A percentile compares a stretch with the other conserved stretches of the same genome.
Conservation (phyloP, 345 rosid genomes). For the Diplotaxis tenuifolia region DNA sequence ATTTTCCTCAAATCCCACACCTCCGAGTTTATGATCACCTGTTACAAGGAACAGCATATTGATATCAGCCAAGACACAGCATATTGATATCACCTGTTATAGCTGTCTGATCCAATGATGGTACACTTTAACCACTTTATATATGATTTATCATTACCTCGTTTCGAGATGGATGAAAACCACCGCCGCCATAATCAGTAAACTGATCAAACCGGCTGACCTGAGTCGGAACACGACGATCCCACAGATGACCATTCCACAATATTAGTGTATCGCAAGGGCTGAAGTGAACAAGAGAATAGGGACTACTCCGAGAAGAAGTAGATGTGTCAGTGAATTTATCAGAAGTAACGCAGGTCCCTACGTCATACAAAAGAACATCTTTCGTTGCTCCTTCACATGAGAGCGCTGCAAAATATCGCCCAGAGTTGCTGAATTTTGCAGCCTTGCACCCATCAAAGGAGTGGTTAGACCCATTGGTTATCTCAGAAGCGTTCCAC, state of each 20-base stretch:
- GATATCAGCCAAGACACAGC: slow-evolving; percentile 21
- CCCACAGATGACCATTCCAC: slow-evolving; percentile 96
- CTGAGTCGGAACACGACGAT: slow-evolving; percentile 53
- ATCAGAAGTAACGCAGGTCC: slow-evolving; percentile 46
- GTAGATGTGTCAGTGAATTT: slow-evolving; percentile 65
- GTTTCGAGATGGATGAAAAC: slow-evolving; percentile 95
- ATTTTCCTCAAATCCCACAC: slow-evolving; percentile 93
- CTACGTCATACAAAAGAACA: slow-evolving; percentile 80
- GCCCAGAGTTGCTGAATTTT: slow-evolving; percentile 83
- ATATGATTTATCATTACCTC: slow-evolving; percentile 62
- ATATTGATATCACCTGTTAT: too few relatives aligned
- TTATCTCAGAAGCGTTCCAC: slow-evolving; percentile 78
- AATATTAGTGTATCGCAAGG: slow-evolving; percentile 82
- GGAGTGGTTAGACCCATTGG: slow-evolving; percentile 70
- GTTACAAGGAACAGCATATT: slow-evolving; percentile 14
- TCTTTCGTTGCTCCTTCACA: slow-evolving; percentile 61
- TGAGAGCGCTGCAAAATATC: slow-evolving; percentile 65
- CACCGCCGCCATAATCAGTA: slow-evolving; percentile 96
- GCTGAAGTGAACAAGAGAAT: slow-evolving; percentile 82
- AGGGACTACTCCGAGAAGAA: slow-evolving; percentile 66
- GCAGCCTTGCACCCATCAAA: slow-evolving; percentile 88
- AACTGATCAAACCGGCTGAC: slow-evolving; percentile 84
- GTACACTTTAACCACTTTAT: too few relatives aligned
- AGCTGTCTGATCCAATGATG: slow-evolving; percentile 86
- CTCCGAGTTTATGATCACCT: slow-evolving; percentile 96